Base-by-base conservation (phyloP, 169 alveolate genomes). In the Theileria orientalis region DNA sequence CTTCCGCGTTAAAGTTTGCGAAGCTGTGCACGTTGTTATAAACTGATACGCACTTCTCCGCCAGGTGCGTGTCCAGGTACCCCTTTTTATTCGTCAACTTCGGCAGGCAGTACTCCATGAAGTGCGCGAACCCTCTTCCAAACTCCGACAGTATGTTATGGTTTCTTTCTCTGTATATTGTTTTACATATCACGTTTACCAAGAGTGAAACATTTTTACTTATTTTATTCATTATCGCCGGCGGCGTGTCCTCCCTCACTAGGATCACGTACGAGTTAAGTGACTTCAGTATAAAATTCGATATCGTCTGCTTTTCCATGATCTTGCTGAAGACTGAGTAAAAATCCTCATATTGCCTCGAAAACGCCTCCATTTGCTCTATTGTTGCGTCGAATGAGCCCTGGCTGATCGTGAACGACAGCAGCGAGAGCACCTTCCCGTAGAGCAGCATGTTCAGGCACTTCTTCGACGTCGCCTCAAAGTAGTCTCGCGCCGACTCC, bases 401-500 rank as follows among this genome's bases (percentile, higher is more conserved):
- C 19, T 62, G 60, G 35, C 72, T 62, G 29, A 42, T 42, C 11
- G 57, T 62, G 8, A 25, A 62, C 27, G 72, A 62, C 19, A 62
- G 29, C 2, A 62, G 30, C 23, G 35, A 8, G 14, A 62, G 35
- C 11, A 62, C 57, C 6, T 9, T 62, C 0, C 21, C 0, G 23
- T 62, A 62, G 7, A 62, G 51, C n/a, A 62, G 35, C 25, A 62
- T 1, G 9, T 62, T 44, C 33, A 42, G 11, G 13, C n/a, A 16
- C n/a, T 62, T 2, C 29, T 62, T 32, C 16, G 40, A 6, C 59
- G 19, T 13, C 11, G 14, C 21, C 21, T 25, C 11, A 9, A 29
- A 29, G 27, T 23, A 51, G 9, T 11, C 61, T 5, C 9, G 33
- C 9, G 9, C 61, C 8, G 33, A 11, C 29, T 51, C 25, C 6